phyloP scores from a whole-genome alignment of 2,329 filamentous ascomycete species.

The Curvularia lunata region DNA sequence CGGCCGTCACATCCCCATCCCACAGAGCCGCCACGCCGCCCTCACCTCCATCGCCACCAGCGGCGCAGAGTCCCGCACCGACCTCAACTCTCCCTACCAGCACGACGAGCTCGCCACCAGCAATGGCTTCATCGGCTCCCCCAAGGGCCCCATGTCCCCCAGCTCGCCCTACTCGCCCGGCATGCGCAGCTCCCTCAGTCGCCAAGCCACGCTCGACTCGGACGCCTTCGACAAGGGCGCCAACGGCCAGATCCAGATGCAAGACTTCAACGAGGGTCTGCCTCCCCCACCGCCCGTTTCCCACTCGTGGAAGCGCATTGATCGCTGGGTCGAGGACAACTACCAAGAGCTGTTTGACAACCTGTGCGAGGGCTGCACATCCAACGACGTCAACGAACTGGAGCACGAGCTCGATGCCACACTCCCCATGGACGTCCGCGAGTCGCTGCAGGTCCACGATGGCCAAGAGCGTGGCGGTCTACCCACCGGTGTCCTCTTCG shows the following conservation, averaged over 20 bases:
- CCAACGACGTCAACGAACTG: conserved; percentile 94
- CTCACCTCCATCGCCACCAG: conserved; percentile 86
- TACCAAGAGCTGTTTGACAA: conserved; percentile 95
- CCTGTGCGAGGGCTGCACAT: conserved; percentile 86
- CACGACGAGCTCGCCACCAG: conserved; percentile 68
- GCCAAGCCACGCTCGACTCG: conserved; percentile 63
- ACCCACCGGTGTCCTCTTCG: conserved; percentile 91
- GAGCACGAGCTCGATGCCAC: conserved; percentile 96
- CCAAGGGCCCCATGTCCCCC: conserved; percentile 63
- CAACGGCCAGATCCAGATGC: conserved; percentile 91
- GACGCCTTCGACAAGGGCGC: conserved; percentile 66
- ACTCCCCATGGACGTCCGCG: conserved; percentile 88
- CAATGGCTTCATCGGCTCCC: conserved; percentile 67
- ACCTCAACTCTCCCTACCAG: conserved; percentile 78
- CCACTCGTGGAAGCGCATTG: conserved; percentile 94
- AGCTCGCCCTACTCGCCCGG: conserved; percentile 86
- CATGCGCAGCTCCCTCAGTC: conserved; percentile 77
- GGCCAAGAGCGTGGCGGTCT: conserved; percentile 94
- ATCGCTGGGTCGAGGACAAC: conserved; percentile 91
- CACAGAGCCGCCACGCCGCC: conserved; percentile 78
- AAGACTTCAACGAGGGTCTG: conserved; percentile 89
- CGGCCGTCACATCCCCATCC: conserved; percentile 86
- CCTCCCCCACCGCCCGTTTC: conserved; percentile 85
- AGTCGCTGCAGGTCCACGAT: conserved; percentile 89
- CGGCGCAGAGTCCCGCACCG: conserved; percentile 84